Conservation (phyloP, 202 grass and related monocot species). For the Hordeum pubiflorum region DNA sequence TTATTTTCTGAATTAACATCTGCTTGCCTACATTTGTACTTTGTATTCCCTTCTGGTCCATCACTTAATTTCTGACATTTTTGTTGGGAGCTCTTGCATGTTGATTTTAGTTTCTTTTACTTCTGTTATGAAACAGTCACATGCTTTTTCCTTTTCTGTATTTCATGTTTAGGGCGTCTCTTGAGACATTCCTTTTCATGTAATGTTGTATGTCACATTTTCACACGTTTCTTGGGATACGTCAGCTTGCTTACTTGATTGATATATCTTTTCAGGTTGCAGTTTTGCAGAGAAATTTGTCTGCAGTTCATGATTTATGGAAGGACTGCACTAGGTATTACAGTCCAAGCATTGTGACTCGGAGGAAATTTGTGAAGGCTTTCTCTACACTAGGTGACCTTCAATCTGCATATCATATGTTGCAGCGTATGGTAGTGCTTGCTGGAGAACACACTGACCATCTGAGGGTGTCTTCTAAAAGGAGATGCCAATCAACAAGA, state of each 20-base stretch:
- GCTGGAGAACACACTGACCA: slow-evolving; percentile 30
- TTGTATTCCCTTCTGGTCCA: not conserved
- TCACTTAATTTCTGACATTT: not conserved
- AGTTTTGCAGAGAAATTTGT: slow-evolving; percentile 59
- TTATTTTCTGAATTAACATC: slow-evolving; percentile 1
- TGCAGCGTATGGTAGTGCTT: slow-evolving; percentile 56
- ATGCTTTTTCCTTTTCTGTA: not conserved
- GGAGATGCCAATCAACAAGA: slow-evolving; percentile 43
- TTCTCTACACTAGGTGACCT: slow-evolving; percentile 61
- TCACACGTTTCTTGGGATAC: slow-evolving; percentile 2
- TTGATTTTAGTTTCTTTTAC: slow-evolving; percentile 8
- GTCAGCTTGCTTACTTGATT: slow-evolving; percentile 33
- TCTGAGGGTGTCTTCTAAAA: slow-evolving; percentile 48
- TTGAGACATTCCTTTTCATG: slow-evolving; percentile 2
- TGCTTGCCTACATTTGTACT: not conserved
- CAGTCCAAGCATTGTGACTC: slow-evolving; percentile 65
- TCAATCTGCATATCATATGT: slow-evolving; percentile 54
- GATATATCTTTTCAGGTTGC: slow-evolving; percentile 57
- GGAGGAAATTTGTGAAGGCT: slow-evolving; percentile 64
- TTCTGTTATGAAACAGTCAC: not conserved
- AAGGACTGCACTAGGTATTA: slow-evolving; percentile 82
- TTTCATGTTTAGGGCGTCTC: not conserved
- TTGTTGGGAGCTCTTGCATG: not conserved
- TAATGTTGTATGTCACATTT: not conserved
- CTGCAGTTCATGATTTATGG: slow-evolving; percentile 73